phyloP scores from a whole-genome alignment of 139 green algal genomes.

The Spirogloea muscicola region DNA sequence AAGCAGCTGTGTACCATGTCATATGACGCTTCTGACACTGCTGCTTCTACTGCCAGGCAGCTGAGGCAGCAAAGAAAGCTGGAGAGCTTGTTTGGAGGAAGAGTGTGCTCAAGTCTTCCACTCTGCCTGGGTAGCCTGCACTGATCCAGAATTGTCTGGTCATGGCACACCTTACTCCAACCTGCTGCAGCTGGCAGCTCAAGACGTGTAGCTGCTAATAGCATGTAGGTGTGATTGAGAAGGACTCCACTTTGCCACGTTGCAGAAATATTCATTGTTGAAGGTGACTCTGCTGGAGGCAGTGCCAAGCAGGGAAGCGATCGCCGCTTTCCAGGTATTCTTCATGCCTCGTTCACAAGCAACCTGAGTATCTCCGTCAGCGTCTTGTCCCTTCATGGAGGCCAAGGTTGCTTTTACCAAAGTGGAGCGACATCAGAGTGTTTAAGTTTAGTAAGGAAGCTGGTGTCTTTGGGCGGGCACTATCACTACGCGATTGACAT shows the following conservation, averaged over 20 bases:
- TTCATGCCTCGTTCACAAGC: constrained; percentile 89
- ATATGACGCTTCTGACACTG: too few relatives aligned
- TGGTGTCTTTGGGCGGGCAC: too few relatives aligned
- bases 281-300: constrained; percentile 91
- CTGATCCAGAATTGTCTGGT: background rate
- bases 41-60: constrained; percentile 62
- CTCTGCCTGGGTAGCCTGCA: constrained; percentile 92
- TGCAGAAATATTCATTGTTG: constrained; percentile 94
- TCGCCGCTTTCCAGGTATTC: constrained; percentile 84
- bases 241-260: constrained; percentile 8
- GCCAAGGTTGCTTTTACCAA: constrained; percentile 77
- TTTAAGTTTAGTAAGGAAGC: too few relatives aligned
- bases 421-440: too few relatives aligned
- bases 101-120: constrained; percentile 74
- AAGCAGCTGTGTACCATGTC: too few relatives aligned
- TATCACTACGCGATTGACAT: too few relatives aligned
- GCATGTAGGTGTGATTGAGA: constrained; percentile 83
- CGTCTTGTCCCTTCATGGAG: too few relatives aligned
- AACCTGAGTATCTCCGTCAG: constrained; percentile 84
- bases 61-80: constrained; percentile 88
- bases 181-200: too few relatives aligned
- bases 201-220: too few relatives aligned
- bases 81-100: constrained; percentile 93
- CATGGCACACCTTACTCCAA: too few relatives aligned
- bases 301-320: constrained; percentile 92